Evolutionary conservation across 208 protist species (phyloP), one percentile per base, ranked within the genome.

Genomic region (Willaertia magna): DNA sequence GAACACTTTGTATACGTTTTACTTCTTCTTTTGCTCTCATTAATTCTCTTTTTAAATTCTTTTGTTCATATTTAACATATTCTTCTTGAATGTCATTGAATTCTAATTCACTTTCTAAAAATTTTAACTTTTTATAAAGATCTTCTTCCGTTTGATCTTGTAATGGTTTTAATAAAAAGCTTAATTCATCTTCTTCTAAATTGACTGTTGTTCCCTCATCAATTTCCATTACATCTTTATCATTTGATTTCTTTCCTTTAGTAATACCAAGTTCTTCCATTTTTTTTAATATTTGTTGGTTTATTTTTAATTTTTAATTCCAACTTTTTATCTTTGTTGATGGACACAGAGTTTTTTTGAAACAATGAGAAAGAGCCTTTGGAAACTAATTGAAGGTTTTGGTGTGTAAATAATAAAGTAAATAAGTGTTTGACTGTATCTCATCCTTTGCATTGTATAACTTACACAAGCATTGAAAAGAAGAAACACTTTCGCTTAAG

Each of bases 1-100:
- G 99, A 30, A 99, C 98, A n/a, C 97, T 98, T 92, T 99, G 96
- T 89, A 99, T 99, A 55, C 97, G 92, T 91, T 98, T 98, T 52
- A 99, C 96, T 89, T 97, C 94, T 88, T 96, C 93, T 91, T 96
- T 95, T 34, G 95, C 94, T 7, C 85, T 40, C 18, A 43, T 34
- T 11, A 74, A 47, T 67, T 84, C 79, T 67, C 79, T 55, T 47
- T 84, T 84, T 1, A 84, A 22, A 52, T 84, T 84, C n/a, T 67
- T 84, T 84, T 84, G 79, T 67, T 84, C 79, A 34, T 84, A 43
- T 30, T 84, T 84, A 30, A 84, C n/a, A 46, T 84, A 84, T 67
- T 84, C 79, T 84, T 67, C 79, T 84, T 84, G 79, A 40, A 84
- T 84, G 34, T 84, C 79, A 34, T 47, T 2, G 47, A 84, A 84